Base-by-base conservation (phyloP, 139 green algal genomes). In the Chlamydomonas urium region DNA sequence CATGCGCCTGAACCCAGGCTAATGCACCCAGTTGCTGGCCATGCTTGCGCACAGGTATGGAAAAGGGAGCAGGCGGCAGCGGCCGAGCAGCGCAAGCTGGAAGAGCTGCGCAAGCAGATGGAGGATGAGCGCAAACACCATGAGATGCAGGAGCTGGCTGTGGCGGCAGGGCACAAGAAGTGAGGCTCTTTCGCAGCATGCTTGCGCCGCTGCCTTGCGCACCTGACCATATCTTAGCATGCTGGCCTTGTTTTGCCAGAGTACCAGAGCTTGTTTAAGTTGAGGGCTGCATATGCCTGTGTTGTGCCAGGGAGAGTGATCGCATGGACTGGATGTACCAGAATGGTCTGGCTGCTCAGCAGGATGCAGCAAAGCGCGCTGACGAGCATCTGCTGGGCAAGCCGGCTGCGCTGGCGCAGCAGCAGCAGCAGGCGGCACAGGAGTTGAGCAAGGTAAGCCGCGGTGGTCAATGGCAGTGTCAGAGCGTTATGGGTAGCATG, bases 321-420 rank as follows among this genome's bases (percentile, higher is more conserved):
- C 81, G 91, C 0, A 70, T 98, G 67, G 94, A 98, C 66, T 98
- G 96, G 90, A 97, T 98, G 93, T 98, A 98, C 74, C 85, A 85
- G 32, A 87, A 88, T 5, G 85, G 91, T 32, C 65, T 98, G 70
- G 77, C 77, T 47, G 86, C 88, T 24, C 86, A 90, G 47, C 75
- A 88, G 59, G 90, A 96, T 61, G 91, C 90, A 0, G 48, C 47
- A n/a, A 82, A 92, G 78, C 65, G 79, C 21, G 48, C 76, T 6
- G 89, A 92, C 66, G 88, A 88, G 28, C 75, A 84, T 42, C 79
- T 93, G 56, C 79, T 92, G 60, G 84, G 83, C 2, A 90, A 91
- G 81, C 66, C 88, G 0, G 79, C 87, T 1, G 58, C 83, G 24
- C 69, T 81, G 17, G 67, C 82, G 36, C 29, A 47, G 6, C 38